These are phyloP conservation scores for Apiospora arundinis DNA, from an alignment of 2,329 filamentous ascomycete genomes.

Conservation along the genomic window DNA sequence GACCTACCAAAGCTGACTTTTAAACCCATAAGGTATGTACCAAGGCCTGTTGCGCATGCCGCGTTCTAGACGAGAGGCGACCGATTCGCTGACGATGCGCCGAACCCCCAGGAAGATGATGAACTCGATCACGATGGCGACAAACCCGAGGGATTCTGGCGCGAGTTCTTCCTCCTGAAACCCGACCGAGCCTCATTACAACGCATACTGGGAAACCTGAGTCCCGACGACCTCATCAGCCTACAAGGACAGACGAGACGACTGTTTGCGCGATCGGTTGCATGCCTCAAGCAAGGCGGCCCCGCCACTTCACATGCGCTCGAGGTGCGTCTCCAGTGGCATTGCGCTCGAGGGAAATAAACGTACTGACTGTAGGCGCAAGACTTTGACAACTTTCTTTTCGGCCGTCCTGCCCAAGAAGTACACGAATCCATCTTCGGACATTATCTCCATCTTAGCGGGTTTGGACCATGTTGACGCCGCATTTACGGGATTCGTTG, in stretches of 20 bases:
- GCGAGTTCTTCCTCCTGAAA: conserved; percentile 89
- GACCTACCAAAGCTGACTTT: conserved; percentile 23
- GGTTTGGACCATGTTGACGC: conserved; percentile 88
- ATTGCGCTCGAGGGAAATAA: conserved; percentile 45
- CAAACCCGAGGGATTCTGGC: conserved; percentile 91
- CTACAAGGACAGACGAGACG: conserved; percentile 80
- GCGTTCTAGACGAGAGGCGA: not conserved
- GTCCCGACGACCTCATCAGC: conserved; percentile 76
- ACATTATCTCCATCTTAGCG: conserved; percentile 88
- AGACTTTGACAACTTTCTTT: conserved; percentile 92
- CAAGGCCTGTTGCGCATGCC: not conserved
- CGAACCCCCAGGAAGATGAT: conserved; percentile 53
- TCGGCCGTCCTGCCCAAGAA: conserved; percentile 83
- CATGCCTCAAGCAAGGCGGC: conserved; percentile 67
- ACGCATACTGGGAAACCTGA: conserved; percentile 71
- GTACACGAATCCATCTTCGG: conserved; percentile 93
- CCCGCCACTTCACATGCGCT: conserved; percentile 79
- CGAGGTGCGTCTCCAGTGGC: conserved; percentile 64
- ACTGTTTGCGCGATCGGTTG: conserved; percentile 77
- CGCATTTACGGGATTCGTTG: conserved; percentile 88
- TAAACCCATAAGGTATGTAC: conserved; percentile 24
- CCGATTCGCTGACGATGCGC: conserved; percentile 28
- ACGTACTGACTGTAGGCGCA: conserved; percentile 30
- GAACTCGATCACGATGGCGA: conserved; percentile 64
- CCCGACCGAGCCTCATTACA: conserved; percentile 76